Base-by-base conservation (phyloP, 2,329 filamentous ascomycete species). In the Neofusicoccum kwambonambiense region DNA sequence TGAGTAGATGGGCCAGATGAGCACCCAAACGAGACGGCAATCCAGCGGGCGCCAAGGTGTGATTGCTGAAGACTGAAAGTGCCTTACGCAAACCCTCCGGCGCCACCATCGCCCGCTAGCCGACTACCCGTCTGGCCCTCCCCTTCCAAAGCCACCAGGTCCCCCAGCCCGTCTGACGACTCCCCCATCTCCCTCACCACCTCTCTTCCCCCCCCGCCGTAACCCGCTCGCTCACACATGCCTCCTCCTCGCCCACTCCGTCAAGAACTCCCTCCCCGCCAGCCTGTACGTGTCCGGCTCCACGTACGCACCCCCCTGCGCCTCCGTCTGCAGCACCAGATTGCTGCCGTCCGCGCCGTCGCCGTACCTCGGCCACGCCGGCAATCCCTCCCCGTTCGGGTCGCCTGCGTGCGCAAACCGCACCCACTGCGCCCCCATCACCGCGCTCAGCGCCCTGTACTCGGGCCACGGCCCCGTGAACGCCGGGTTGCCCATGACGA, bases 211-310 rank as follows among this genome's bases (percentile, higher is more conserved):
- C 22, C 19, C 19, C 19, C 19, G 19, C 19, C 19, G 2, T 19
- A 19, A 31, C 27, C 4, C 27, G 27, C 27, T 31, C 22, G 22
- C 27, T 58, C 54, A 76, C n/a, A 77, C 75, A 70, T 77, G 75
- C 42, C 75, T 74, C 65, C 74, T 70, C 66, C 75, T 72, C 34
- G 75, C 75, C 75, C 75, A 77, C 65, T 74, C 62, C 1, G 51
- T 73, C 62, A 77, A 49, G 65, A 71, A 76, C 67, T 76, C 61
- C 19, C 62, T 50, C 2, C 62, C 62, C 9, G 27, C 62, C 51
- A 64, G 17, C 19, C 62, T 49, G 41, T 64, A 64, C 31, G 42
- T 41, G 39, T 64, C 62, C 44, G 74, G 68, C 68, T 77, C 75
- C 0, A 76, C 73, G 72, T 73, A 76, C 62, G 66, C 70, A 71